Percentiles rank a stretch among this genome's conserved stretches.
phyloP scores from a whole-genome alignment of 495 filamentous ascomycete genomes.

The Xylaria sp. region DNA sequence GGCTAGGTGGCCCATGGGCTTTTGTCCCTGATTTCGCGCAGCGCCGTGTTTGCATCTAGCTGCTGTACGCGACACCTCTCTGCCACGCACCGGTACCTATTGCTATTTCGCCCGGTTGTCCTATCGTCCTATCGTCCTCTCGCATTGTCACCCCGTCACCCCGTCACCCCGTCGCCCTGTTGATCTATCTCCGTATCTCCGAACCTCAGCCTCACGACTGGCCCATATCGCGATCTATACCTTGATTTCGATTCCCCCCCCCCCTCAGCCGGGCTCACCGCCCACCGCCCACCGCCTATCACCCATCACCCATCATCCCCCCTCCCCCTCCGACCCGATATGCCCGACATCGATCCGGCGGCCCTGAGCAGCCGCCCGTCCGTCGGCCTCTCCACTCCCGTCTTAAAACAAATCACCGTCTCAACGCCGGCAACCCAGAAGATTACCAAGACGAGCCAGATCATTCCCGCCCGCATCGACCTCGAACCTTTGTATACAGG shows the following conservation, averaged over 20 bases:
- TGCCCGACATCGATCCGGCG: slow-evolving; percentile 87
- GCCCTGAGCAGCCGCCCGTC: slow-evolving; percentile 76
- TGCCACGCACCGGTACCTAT: slow-evolving; percentile 23
- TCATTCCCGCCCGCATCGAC: slow-evolving; percentile 78
- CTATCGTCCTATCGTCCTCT: no score
- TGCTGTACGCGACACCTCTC: slow-evolving; percentile 51
- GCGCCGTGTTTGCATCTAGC: slow-evolving; percentile 51
- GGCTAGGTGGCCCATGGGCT: slow-evolving; percentile 38
- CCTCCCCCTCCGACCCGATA: slow-evolving; percentile 45
- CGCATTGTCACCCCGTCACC: no score
- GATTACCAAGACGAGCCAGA: slow-evolving; percentile 69
- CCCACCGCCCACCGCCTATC: slow-evolving; percentile 11
- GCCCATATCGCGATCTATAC: slow-evolving; percentile 31
- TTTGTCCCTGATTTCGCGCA: slow-evolving; percentile 46
- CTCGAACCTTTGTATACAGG: slow-evolving; percentile 87
- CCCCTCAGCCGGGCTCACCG: slow-evolving; percentile 8
- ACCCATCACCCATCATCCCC: slow-evolving; percentile 18
- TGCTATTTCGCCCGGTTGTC: neutral
- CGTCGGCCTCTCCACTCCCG: slow-evolving; percentile 67
- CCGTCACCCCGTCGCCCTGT: no score
- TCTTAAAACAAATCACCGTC: slow-evolving; percentile 67
- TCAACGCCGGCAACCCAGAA: slow-evolving; percentile 64
- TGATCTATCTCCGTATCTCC: neutral
- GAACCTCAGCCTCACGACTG: slow-evolving; percentile 27
- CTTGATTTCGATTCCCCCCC: slow-evolving; percentile 20